phyloP scores from a whole-genome alignment of 75 land plant genomes.

The Azolla pinnata region DNA sequence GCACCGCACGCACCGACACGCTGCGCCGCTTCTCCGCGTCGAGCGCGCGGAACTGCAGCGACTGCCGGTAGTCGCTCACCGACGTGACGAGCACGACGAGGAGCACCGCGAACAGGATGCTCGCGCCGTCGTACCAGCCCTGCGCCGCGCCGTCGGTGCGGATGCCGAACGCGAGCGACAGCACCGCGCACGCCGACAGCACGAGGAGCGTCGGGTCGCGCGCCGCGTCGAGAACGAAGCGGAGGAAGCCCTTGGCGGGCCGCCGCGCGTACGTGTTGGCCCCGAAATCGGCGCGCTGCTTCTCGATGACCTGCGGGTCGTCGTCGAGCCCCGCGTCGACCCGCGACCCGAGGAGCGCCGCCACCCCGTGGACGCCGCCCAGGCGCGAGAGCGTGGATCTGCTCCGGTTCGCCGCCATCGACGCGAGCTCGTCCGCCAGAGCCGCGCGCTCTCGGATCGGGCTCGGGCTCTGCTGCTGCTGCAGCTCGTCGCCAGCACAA shows the following conservation, averaged over 20 bases:
- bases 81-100: constrained; percentile 86
- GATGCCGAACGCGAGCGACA: constrained; percentile 44
- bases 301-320: background rate
- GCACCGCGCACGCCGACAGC: constrained; percentile 43
- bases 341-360: background rate
- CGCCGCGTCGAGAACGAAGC: constrained; percentile 34
- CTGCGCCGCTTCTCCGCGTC: constrained; percentile 69
- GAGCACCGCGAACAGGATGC: constrained; percentile 79
- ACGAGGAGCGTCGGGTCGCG: constrained; percentile 44
- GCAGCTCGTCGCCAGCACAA: no score
- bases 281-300: constrained; percentile 14
- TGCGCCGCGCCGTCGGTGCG: constrained; percentile 45
- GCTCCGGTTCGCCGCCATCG: background rate
- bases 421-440: background rate
- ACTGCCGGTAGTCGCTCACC: constrained; percentile 63
- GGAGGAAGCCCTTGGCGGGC: constrained; percentile 13
- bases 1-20: no score
- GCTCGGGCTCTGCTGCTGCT: no score
- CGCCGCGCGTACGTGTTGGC: constrained; percentile 26
- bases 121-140: constrained; percentile 97
- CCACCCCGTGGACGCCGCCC: background rate
- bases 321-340: background rate
- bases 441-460: no score
- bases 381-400: background rate
- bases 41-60: constrained; percentile 64